Evolutionary conservation across 2,329 filamentous ascomycete genomes (phyloP).

Genomic region (Alternaria sp.): DNA sequence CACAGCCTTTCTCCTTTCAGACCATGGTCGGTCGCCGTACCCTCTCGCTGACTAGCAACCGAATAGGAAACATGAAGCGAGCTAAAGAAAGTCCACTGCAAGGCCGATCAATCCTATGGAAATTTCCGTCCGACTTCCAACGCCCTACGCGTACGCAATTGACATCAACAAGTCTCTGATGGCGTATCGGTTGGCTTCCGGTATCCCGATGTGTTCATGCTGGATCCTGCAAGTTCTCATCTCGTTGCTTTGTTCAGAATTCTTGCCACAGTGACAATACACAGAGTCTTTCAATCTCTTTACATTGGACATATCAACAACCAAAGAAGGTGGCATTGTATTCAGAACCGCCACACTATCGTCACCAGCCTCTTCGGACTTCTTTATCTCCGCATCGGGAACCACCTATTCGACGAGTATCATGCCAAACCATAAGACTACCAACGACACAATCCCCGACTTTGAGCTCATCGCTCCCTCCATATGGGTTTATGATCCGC

Average conservation of each 20-base stretch:
- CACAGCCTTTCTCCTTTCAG: background rate
- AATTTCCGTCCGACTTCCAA: background rate
- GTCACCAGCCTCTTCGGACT: background rate
- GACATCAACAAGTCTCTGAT: background rate
- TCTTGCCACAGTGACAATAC: background rate
- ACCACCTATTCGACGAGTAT: background rate
- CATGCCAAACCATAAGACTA: constrained; percentile 1
- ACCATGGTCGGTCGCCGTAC: background rate
- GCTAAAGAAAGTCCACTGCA: background rate
- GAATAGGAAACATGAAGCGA: background rate
- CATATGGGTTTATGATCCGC: constrained; percentile 19
- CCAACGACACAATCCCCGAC: constrained; percentile 9
- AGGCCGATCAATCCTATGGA: background rate
- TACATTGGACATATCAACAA: background rate
- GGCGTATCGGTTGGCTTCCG: background rate
- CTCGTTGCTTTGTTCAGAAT: background rate
- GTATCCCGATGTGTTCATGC: background rate
- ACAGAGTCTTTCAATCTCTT: background rate
- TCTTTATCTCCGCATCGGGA: background rate
- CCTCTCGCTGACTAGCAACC: background rate
- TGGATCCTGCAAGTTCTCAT: background rate
- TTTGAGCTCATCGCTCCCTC: constrained; percentile 24
- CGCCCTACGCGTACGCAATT: background rate
- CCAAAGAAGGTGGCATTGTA: background rate
- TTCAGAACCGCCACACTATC: background rate